phyloP scores from a whole-genome alignment of 2,329 filamentous ascomycete species.

The Tolypocladium album region DNA sequence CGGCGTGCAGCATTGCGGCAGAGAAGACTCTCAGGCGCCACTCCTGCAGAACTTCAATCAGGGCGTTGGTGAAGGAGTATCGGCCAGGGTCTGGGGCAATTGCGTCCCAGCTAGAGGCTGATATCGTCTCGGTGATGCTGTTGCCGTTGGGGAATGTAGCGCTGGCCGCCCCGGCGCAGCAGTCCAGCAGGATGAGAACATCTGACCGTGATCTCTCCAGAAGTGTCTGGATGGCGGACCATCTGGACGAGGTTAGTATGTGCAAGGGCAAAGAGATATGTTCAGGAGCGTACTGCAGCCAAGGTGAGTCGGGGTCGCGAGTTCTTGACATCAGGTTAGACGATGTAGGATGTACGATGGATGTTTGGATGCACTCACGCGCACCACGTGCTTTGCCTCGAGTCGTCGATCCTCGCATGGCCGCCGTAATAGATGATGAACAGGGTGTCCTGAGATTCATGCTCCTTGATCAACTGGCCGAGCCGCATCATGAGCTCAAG shows the following conservation, averaged over 20 bases:
- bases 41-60: constrained; percentile 48
- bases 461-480: constrained; percentile 44
- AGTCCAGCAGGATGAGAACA: constrained; percentile 47
- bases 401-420: constrained; percentile 48
- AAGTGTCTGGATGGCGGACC: constrained; percentile 50
- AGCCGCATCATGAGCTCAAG: constrained; percentile 47
- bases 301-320: constrained; percentile 39
- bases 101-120: constrained; percentile 51
- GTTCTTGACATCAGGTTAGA: constrained; percentile 23
- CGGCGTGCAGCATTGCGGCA: constrained; percentile 50
- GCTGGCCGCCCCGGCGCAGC: constrained; percentile 49
- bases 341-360: too few species aligned
- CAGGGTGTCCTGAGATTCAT: constrained; percentile 43
- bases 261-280: neutral
- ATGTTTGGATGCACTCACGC: constrained; percentile 29
- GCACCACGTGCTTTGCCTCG: constrained; percentile 50
- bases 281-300: constrained; percentile 35
- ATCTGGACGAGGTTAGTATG: constrained; percentile 21
- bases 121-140: constrained; percentile 52
- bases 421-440: constrained; percentile 50
- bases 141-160: constrained; percentile 47
- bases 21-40: constrained; percentile 45
- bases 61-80: constrained; percentile 47
- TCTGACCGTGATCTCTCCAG: constrained; percentile 47
- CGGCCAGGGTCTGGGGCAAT: constrained; percentile 48